Percentiles rank a stretch among this genome's conserved stretches.
phyloP scores from a whole-genome alignment of 805 yeast genomes.

The Yamadazyma kitorensis region DNA sequence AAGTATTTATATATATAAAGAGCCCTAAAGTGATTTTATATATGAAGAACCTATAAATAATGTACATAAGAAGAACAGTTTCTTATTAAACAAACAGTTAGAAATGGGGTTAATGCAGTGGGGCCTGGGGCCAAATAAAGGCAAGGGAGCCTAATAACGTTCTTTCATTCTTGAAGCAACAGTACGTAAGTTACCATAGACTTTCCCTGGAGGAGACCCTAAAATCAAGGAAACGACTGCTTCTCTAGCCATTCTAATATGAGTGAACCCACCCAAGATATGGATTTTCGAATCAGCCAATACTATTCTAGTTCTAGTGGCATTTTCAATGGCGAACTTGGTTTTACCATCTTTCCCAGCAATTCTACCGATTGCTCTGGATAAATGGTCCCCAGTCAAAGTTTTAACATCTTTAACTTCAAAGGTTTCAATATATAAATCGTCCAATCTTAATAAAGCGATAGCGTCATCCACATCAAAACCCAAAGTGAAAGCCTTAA shows the following conservation, averaged over 20 bases:
- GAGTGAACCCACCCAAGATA: slow-evolving; percentile 94
- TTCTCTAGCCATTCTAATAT: slow-evolving; percentile 97
- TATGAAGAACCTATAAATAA: too few relatives aligned
- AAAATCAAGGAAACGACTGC: slow-evolving; percentile 91
- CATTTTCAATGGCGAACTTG: slow-evolving; percentile 97
- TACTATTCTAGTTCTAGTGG: slow-evolving; percentile 96
- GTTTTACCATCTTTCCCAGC: slow-evolving; percentile 99
- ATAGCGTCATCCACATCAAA: slow-evolving; percentile 97
- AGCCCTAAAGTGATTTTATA: too few relatives aligned
- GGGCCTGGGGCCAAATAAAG: too few relatives aligned
- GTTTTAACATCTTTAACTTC: slow-evolving; percentile 97
- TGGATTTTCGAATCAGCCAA: slow-evolving; percentile 96
- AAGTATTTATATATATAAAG: too few relatives aligned
- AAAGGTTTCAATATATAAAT: slow-evolving; percentile 93
- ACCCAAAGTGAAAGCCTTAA: slow-evolving; percentile 93
- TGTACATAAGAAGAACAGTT: too few relatives aligned
- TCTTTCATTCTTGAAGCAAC: slow-evolving; percentile 97
- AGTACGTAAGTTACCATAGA: slow-evolving; percentile 93
- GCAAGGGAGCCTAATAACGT: slow-evolving; percentile 77
- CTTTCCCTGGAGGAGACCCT: slow-evolving; percentile 98
- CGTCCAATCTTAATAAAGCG: slow-evolving; percentile 90
- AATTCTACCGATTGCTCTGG: slow-evolving; percentile 98
- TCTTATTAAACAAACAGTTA: too few relatives aligned
- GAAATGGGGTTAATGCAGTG: too few relatives aligned
- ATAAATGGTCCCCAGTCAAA: slow-evolving; percentile 90